These are phyloP conservation scores for Musa acuminata DNA, from an alignment of 176 grass and related monocot genomes.

Conservation along the genomic window DNA sequence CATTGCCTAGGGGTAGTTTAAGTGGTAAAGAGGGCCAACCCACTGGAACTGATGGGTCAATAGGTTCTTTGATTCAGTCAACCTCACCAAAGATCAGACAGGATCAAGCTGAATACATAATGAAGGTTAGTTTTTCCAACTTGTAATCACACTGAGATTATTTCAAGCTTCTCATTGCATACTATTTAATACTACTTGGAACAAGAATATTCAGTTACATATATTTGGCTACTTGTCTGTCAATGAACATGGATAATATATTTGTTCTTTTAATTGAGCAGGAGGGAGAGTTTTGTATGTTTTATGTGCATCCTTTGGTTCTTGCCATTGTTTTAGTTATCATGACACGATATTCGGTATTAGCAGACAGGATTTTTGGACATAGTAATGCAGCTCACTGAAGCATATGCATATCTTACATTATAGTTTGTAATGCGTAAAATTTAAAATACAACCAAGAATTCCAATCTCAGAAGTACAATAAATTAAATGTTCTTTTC, in stretches of 20 bases:
- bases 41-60: constrained; percentile 61
- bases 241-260: neutral
- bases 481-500: no score
- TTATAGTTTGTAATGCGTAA: no score
- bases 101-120: constrained; percentile 65
- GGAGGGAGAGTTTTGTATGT: neutral
- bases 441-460: no score
- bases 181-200: no score
- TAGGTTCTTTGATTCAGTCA: constrained; percentile 79
- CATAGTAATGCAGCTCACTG: no score
- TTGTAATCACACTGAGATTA: neutral
- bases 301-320: neutral
- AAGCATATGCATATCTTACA: no score
- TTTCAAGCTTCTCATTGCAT: no score
- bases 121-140: constrained; percentile 53
- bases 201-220: neutral
- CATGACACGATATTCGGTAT: neutral
- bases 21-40: constrained; percentile 77
- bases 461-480: no score
- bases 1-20: constrained; percentile 44
- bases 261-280: neutral
- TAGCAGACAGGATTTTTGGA: no score
- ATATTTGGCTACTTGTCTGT: neutral
- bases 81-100: constrained; percentile 67
- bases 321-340: neutral